phyloP scores from a whole-genome alignment of 257 asterid species.

The Ligustrum vulgare region DNA sequence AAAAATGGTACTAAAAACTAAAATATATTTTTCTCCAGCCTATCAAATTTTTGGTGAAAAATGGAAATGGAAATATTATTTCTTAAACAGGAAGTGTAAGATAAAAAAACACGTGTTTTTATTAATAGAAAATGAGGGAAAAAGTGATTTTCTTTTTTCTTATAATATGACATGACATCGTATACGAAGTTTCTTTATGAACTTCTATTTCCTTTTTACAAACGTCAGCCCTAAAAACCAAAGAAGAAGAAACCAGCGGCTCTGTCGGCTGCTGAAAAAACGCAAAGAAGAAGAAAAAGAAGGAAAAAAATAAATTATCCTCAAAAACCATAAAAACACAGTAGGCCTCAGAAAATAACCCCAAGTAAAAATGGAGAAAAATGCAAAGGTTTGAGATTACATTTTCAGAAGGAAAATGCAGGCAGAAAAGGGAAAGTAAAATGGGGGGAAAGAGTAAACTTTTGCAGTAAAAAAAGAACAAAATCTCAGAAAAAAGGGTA shows the following conservation, averaged over 20 bases:
- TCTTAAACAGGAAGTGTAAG: constrained; percentile 13
- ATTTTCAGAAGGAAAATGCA: not conserved
- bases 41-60: constrained; percentile 20
- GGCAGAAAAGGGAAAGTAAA: not conserved
- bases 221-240: constrained; percentile 28
- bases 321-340: constrained; percentile 13
- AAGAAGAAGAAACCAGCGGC: constrained; percentile 9
- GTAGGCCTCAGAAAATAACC: not conserved
- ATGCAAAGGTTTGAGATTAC: not conserved
- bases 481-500: not conserved
- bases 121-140: not conserved
- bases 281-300: not conserved
- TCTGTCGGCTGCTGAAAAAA: constrained; percentile 1
- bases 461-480: constrained; percentile 9
- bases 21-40: constrained; percentile 19
- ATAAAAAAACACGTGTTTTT: constrained; percentile 23
- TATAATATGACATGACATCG: constrained; percentile 32
- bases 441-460: not conserved
- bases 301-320: not conserved
- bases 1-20: not conserved
- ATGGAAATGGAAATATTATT: constrained; percentile 17
- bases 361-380: constrained; percentile 6
- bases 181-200: constrained; percentile 5
- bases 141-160: not conserved
- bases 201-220: constrained; percentile 5